Base-by-base conservation (phyloP, 1,139 yeast species). In the Neolecta irregularis region DNA sequence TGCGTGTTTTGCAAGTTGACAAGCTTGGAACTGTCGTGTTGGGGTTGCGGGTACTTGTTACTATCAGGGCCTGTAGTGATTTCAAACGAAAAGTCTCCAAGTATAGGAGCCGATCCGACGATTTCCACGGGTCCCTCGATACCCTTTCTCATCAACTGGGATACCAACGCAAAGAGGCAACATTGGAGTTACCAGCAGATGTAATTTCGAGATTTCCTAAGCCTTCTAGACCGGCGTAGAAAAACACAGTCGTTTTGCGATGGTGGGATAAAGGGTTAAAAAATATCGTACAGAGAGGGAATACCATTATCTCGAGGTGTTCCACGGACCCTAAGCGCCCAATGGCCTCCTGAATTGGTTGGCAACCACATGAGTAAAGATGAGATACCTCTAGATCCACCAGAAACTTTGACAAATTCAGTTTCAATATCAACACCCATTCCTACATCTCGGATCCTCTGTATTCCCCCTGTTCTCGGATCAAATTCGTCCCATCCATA, bases 401-500 rank as follows among this genome's bases (percentile, higher is more conserved):
- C 78, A 3, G 57, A 64, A 32, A 72, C 67, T 56, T 88, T 88
- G 24, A 77, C 76, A 54, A 83, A 79, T 43, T 76, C 80, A 5
- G 81, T 72, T 1, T 68, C 65, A 30, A 91, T 51, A 41, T 69
- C 67, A 3, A 83, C 55, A 39, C 72, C 72, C 44, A 72, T 68
- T 28, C 69, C 77, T 17, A 59, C 54, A 53, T 88, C 98, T 31
- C 64, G 60, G 26, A 91, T 74, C 1, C 69, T 61, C 50, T 88
- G 91, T 41, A 69, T 62, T 0, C 99, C 98, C 23, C 98, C 99
- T 18, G 57, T 43, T 44, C 96, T 65, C 2, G 95, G 88, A 52
- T 91, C 96, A 53, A 75, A 88, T 32, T 65, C 61, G 15, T 72
- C 65, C 96, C 96, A 88, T 26, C 91, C 85, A 48, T 81, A 91